phyloP scores from a whole-genome alignment of 1,284 basidiomycete species.

The Tremellales sp. region DNA sequence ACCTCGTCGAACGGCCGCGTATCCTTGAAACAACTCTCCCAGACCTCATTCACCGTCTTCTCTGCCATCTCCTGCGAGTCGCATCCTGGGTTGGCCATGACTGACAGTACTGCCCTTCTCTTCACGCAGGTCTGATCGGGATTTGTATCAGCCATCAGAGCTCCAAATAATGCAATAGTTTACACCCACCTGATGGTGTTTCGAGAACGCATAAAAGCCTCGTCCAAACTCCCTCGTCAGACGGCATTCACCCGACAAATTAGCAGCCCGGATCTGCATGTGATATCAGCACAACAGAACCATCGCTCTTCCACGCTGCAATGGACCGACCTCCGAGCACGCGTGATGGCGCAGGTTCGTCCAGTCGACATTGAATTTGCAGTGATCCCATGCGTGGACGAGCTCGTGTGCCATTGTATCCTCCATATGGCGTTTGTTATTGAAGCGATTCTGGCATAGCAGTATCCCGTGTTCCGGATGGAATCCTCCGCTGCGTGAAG shows the following conservation, averaged over 20 bases:
- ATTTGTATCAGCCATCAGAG: conserved; percentile 8
- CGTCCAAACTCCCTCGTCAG: conserved; percentile 70
- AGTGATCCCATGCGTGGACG: conserved; percentile 94
- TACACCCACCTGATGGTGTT: conserved; percentile 79
- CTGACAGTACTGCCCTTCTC: conserved; percentile 76
- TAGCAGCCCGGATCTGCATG: conserved; percentile 84
- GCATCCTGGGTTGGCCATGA: conserved; percentile 76
- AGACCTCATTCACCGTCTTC: conserved; percentile 89
- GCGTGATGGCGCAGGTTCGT: conserved; percentile 85
- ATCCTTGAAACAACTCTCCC: conserved; percentile 92
- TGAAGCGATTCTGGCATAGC: conserved; percentile 77
- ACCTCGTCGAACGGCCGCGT: conserved; percentile 97
- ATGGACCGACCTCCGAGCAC: conserved; percentile 75
- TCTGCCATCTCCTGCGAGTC: conserved; percentile 72
- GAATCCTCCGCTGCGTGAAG: conserved; percentile 74
- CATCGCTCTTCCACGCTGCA: too few relatives aligned
- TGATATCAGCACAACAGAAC: neutral
- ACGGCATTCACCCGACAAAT: conserved; percentile 85
- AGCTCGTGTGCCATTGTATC: conserved; percentile 91
- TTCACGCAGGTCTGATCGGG: conserved; percentile 73
- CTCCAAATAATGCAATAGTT: neutral
- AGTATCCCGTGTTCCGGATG: conserved; percentile 70
- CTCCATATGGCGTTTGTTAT: conserved; percentile 82
- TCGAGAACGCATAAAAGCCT: conserved; percentile 75
- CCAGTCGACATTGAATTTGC: conserved; percentile 92